Evolutionary conservation across 768 basidiomycete genomes (phyloP), one percentile per base, ranked within the genome.

Genomic region (Cystofilobasidium ferigula): DNA sequence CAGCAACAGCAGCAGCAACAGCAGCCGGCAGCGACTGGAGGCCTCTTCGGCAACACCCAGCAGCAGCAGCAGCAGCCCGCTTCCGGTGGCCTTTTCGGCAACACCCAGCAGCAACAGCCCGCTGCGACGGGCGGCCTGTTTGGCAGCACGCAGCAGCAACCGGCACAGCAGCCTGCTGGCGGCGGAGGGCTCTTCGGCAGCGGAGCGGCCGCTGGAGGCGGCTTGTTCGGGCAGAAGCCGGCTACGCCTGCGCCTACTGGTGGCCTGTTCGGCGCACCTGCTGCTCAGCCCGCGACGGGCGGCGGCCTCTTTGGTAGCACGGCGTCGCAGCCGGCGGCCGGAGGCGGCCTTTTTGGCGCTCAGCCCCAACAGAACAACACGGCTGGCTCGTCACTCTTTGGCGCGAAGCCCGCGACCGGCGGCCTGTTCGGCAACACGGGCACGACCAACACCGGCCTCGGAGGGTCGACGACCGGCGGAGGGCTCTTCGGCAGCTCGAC

Each of bases 251-350:
- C 63, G 40, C 47, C 69, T 16, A 53, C 68, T 22, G 69, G 70
- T 3, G 70, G 68, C 43, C 65, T 72, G 8, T 71, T 71, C 56
- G 72, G 72, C 32, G 67, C 71, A 0, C 35, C 59, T 7, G 40
- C 64, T 1, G 40, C 48, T n/a, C 64, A 47, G 24, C 45, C 64
- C 20, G 34, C 58, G 22, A 26, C 38, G 47, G 59, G 51, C 51
- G 54, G 64, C 18, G 54, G 59, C 28, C 61, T 63, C n/a, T 63
- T 68, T 24, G 59, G 59, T 6, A 28, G 42, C 34, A 53, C 47
- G 26, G 48, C 58, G 18, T 24, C 53, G 13, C 28, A 48, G 43
- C 48, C 47, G 36, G 64, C 60, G 6, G 42, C 69, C 20, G 70
- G 64, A 22, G 62, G 66, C 20, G 62, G 66, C 14, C 61, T 71